Evolutionary conservation across 768 basidiomycete species (phyloP), one percentile per base, ranked within the genome.

Genomic region (Tricholoma terreum): DNA sequence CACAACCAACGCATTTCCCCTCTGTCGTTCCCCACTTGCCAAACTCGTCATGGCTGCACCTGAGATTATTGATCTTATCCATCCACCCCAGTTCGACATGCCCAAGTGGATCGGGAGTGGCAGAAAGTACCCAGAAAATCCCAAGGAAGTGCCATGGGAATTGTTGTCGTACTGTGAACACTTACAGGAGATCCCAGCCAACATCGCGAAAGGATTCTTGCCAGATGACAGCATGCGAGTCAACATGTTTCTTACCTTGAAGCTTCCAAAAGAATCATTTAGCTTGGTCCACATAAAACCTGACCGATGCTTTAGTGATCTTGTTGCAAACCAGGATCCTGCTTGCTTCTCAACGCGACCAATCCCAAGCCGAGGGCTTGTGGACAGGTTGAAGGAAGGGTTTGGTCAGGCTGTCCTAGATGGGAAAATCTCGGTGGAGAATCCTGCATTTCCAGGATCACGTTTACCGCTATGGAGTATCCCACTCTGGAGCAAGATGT

Each of bases 391-490:
- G 6, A 43, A 40, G 21, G 22, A 27, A 35, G 15, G 14, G 15
- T 43, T 36, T 55, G 50, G n/a, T 17, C 61, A 52, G 36, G 56
- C 56, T 0, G 30, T 52, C 35, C 21, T 57, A 15, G 48, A 57
- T 57, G 56, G 50, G n/a, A 51, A 27, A 3, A n/a, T 11, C 6
- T 57, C 56, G 11, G 30, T 57, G 2, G n/a, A 40, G 22, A 38
- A 57, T 34, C 56, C 56, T 12, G 9, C 15, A 14, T 52, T 27
- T 22, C 56, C 31, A 15, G 34, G 22, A 11, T 51, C 48, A 2
- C 19, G 24, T 10, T 27, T 57, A 38, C 56, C 50, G 36, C 30
- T 57, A 1, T 57, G 50, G 56, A 12, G 11, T 31, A 51, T 57
- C 15, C 22, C n/a, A 15, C 22, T 51, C 22, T 57, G 56, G 56